Base-by-base conservation (phyloP, 768 basidiomycete genomes). In the Amanita pallidorosea region DNA sequence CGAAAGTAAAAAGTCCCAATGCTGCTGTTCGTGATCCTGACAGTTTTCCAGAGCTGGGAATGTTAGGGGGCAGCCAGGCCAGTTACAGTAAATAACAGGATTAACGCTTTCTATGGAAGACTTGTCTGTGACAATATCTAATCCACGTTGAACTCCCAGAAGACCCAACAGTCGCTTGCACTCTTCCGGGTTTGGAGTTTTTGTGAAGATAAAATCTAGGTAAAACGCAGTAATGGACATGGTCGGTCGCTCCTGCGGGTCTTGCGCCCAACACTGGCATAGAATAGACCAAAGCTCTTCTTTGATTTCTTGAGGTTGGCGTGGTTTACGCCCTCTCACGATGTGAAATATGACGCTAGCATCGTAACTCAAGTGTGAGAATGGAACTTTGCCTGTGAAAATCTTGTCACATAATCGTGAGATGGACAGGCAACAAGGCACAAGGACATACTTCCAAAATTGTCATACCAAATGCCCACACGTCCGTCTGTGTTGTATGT, bases 401-500 rank as follows among this genome's bases (percentile, higher is more conserved):
- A 56, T 36, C 57, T 58, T 29, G 7, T 12, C 25, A 13, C 12
- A 45, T 33, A 33, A 33, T 18, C 31, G 12, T 23, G 22, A 7
- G 15, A 34, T 8, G 18, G 11, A 11, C 1, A 33, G 17, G 17
- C 6, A 8, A 5, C 13, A 23, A 23, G 11, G 22, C 17, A 36
- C 55, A 31, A 18, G 34, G 2, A 27, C 54, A 31, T 45, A 68
- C 70, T 58, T 71, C 65, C 5, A 70, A 61, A 22, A 62, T 60
- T 4, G 66, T 63, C 56, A 70, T 67, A 1, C 56, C 67, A 38
- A 65, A 65, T 3, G 70, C 66, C 70, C 69, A 71, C 11, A 63
- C 51, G 53, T 71, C 70, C 1, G 65, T 58, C 23, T 53, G 54
- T 42, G 15, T 25, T 11, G 69, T 67, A 12, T 49, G 53, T 22